These are phyloP conservation scores for Colletotrichum lini DNA, from an alignment of 2,329 filamentous ascomycete genomes.

Conservation along the genomic window DNA sequence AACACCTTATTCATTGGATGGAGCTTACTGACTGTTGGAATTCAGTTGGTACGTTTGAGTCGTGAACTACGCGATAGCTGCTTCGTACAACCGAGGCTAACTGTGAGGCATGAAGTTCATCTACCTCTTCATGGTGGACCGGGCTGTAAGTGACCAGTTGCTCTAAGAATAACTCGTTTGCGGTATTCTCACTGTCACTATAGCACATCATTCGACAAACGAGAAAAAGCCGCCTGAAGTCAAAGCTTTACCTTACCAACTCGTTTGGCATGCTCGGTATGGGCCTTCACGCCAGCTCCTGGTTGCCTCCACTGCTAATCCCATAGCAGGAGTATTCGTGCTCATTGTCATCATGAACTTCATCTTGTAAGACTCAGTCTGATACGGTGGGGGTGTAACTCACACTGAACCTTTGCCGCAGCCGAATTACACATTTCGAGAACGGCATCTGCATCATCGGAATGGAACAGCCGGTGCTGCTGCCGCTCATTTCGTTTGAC, in stretches of 20 bases:
- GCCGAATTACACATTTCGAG: slow-evolving; percentile 25
- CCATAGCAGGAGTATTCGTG: slow-evolving; percentile 12
- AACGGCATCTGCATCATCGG: slow-evolving; percentile 32
- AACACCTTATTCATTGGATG: not conserved
- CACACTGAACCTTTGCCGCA: not conserved
- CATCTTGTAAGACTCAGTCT: slow-evolving; percentile 17
- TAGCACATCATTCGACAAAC: slow-evolving; percentile 37
- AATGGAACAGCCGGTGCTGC: slow-evolving; percentile 3
- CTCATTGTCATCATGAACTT: slow-evolving; percentile 36
- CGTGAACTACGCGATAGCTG: not conserved
- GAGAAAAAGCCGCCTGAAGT: slow-evolving; percentile 25
- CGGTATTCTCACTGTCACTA: not conserved
- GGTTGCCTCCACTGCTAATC: not conserved
- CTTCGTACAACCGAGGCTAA: not conserved
- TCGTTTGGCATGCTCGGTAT: slow-evolving; percentile 37
- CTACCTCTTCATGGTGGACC: slow-evolving; percentile 38
- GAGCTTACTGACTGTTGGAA: not conserved
- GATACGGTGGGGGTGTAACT: accelerated
- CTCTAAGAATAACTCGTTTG: accelerated
- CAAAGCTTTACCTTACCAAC: slow-evolving; percentile 29
- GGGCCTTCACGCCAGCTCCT: accelerated
- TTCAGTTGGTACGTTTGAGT: slow-evolving; percentile 1
- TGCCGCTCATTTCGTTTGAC: slow-evolving; percentile 32
- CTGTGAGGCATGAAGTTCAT: slow-evolving; percentile 10
- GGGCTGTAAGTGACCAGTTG: slow-evolving; percentile 11